Percentiles rank a stretch among this genome's conserved stretches.
phyloP scores from a whole-genome alignment of 441 rosid genomes.

The Gossypium schwendimanii region DNA sequence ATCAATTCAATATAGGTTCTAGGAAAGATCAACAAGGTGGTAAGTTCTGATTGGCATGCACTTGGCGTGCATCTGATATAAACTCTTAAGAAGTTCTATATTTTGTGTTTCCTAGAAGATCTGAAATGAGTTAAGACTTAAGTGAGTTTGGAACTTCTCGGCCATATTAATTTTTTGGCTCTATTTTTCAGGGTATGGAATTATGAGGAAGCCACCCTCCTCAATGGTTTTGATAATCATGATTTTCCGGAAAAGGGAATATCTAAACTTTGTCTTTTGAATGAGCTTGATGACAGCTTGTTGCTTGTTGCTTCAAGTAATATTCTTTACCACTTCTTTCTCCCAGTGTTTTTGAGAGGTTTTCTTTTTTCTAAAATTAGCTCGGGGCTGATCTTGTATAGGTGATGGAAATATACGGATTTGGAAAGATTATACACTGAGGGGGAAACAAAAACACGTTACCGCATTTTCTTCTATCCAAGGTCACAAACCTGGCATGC shows the following conservation, averaged over 20 bases:
- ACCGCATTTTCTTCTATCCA: conserved; percentile 89
- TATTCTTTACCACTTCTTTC: conserved; percentile 14
- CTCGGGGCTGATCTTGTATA: conserved; percentile 23
- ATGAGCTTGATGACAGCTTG: conserved; percentile 92
- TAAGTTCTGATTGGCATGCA: too few species aligned
- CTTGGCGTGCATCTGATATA: too few species aligned
- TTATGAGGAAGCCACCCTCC: conserved; percentile 51
- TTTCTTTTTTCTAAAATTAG: conserved; percentile 7
- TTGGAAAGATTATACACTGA: conserved; percentile 80
- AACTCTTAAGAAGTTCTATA: too few species aligned
- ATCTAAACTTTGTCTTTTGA: conserved; percentile 84
- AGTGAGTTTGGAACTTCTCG: background rate
- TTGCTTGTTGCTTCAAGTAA: conserved; percentile 94
- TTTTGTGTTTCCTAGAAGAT: too few species aligned
- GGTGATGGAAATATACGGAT: conserved; percentile 92
- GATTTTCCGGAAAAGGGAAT: conserved; percentile 86
- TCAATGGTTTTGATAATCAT: conserved; percentile 89
- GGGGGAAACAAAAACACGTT: conserved; percentile 81
- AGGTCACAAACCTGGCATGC: conserved; percentile 81
- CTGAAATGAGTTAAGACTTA: background rate
- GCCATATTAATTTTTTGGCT: conserved; percentile 16
- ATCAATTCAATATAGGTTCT: too few species aligned
- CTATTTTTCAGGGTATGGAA: conserved; percentile 72
- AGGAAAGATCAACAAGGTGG: too few species aligned
- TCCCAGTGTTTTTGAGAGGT: conserved; percentile 7